phyloP scores from a whole-genome alignment of 2,329 filamentous ascomycete genomes.

The Leptographium procerum region DNA sequence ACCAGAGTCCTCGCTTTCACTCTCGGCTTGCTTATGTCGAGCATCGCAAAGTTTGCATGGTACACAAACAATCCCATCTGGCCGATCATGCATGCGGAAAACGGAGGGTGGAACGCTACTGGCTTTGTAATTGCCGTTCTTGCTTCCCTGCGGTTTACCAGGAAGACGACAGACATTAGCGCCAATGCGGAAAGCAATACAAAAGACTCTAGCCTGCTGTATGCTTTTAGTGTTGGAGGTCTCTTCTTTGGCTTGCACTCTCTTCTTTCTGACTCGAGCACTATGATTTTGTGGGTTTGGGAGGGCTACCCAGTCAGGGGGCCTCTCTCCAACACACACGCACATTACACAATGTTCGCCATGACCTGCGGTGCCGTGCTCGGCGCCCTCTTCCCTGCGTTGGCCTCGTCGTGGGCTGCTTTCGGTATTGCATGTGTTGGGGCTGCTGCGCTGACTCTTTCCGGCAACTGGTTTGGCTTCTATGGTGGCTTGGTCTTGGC shows the following conservation, averaged over 20 bases:
- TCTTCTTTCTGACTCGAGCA: constrained; percentile 89
- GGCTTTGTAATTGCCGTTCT: constrained; percentile 67
- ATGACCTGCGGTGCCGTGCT: constrained; percentile 75
- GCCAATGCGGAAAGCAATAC: constrained; percentile 17
- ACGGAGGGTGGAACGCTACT: constrained; percentile 85
- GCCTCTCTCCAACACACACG: constrained; percentile 80
- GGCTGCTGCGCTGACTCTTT: constrained; percentile 65
- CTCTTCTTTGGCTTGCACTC: constrained; percentile 86
- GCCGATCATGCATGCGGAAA: constrained; percentile 82
- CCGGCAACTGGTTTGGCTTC: constrained; percentile 78
- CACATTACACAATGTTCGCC: constrained; percentile 70
- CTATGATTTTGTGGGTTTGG: constrained; percentile 98
- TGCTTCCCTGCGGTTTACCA: constrained; percentile 65
- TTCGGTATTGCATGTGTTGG: constrained; percentile 71
- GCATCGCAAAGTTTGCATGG: constrained; percentile 83
- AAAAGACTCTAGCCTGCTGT: constrained; percentile 28
- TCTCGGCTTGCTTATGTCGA: constrained; percentile 74
- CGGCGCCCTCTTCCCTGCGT: constrained; percentile 59
- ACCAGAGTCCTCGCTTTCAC: constrained; percentile 69
- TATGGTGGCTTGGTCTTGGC: constrained; percentile 69
- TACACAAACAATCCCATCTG: constrained; percentile 94
- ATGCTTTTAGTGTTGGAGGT: constrained; percentile 69
- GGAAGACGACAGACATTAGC: constrained; percentile 42
- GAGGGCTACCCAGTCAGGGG: constrained; percentile 87
- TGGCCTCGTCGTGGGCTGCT: constrained; percentile 67